Evolutionary conservation across 2,329 filamentous ascomycete species (phyloP).

Genomic region (Sclerotinia nivalis): DNA sequence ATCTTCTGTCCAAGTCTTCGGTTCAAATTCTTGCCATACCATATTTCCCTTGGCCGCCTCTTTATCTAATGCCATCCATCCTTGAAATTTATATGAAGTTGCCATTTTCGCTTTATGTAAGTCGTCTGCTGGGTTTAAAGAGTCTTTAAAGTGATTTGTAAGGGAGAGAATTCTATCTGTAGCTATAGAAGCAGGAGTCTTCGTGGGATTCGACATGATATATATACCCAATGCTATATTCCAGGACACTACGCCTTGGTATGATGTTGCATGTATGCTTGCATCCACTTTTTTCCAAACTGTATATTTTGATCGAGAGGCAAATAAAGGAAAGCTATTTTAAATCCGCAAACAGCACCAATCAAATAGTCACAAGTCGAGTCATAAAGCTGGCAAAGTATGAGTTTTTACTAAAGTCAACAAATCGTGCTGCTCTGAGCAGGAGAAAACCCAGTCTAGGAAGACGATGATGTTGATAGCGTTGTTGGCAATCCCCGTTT

Average conservation of each 20-base stretch:
- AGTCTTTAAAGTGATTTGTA: conserved; percentile 35
- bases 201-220: conserved; percentile 32
- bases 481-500: neutral
- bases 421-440: neutral
- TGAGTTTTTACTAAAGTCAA: no score
- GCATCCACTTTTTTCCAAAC: neutral
- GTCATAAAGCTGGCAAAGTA: neutral
- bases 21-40: conserved; percentile 46
- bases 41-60: conserved; percentile 41
- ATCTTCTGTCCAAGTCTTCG: conserved; percentile 52
- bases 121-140: conserved; percentile 30
- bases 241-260: neutral
- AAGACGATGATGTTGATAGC: conserved; percentile 10
- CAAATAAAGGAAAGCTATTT: neutral
- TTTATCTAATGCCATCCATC: conserved; percentile 44
- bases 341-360: conserved; percentile 11
- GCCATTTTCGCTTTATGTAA: conserved; percentile 34
- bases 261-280: neutral
- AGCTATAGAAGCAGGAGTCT: conserved; percentile 28
- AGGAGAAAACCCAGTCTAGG: neutral
- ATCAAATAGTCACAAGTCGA: neutral
- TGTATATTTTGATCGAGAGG: neutral
- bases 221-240: conserved; percentile 5
- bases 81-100: conserved; percentile 43
- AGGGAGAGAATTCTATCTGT: conserved; percentile 28